Percentiles rank a stretch among this genome's conserved stretches.
Conservation (phyloP, 2,329 filamentous ascomycete species). For the Plenodomus tracheiphilus region DNA sequence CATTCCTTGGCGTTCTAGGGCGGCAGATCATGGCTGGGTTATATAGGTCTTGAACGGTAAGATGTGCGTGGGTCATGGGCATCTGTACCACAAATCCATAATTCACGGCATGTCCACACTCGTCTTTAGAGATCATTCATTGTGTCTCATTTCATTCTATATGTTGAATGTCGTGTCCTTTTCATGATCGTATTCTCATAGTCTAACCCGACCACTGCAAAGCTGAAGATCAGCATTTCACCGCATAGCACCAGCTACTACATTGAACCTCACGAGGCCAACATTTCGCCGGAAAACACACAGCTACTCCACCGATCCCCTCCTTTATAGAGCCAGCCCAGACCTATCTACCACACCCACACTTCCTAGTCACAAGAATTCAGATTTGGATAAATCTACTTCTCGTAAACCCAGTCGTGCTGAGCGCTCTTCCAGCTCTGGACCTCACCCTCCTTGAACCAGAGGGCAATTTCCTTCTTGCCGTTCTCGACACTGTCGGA, state of each 20-base stretch:
- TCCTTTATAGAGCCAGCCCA: not conserved
- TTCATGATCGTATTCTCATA: constrained; percentile 24
- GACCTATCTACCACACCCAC: not conserved
- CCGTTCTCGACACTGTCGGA: constrained; percentile 98
- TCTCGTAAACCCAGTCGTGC: constrained; percentile 98
- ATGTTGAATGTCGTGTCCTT: constrained; percentile 13
- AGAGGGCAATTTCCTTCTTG: constrained; percentile 99
- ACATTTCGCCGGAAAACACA: not conserved
- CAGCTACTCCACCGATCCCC: constrained; percentile 2
- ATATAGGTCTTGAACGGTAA: too few relatives aligned
- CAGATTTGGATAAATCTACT: constrained; percentile 47
- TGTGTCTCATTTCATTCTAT: constrained; percentile 27
- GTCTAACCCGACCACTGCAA: constrained; percentile 2
- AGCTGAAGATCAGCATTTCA: constrained; percentile 1
- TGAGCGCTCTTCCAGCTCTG: constrained; percentile 81
- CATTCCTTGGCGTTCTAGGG: not conserved
- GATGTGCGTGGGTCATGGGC: too few relatives aligned
- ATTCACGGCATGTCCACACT: constrained; percentile 6
- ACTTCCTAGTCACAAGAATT: constrained; percentile 15
- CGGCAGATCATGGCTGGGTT: not conserved
- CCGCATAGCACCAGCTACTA: constrained; percentile 3
- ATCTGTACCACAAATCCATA: not conserved
- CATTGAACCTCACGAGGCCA: not conserved
- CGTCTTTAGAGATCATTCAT: constrained; percentile 22
- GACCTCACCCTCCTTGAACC: constrained; percentile 91